A percentile compares a stretch with the other conserved stretches of the same genome.
Evolutionary conservation across 148 eudicot species (phyloP).

Genomic region (Camellia granthamiana): DNA sequence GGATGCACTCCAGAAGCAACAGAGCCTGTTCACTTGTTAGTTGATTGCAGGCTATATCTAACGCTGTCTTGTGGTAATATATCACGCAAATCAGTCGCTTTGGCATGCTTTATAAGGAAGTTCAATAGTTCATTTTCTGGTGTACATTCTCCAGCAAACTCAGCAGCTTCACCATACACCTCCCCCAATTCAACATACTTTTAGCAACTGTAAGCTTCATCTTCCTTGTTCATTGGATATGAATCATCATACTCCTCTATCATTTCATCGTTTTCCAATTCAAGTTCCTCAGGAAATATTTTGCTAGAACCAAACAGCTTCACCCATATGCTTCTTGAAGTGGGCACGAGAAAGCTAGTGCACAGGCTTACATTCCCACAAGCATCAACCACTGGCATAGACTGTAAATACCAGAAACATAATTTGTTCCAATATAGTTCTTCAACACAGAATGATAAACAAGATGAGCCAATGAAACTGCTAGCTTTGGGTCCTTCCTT

Average conservation of each 20-base stretch:
- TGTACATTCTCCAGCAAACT: conserved; percentile 11
- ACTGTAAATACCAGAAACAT: conserved; percentile 5
- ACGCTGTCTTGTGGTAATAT: conserved; percentile 14
- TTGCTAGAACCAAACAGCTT: conserved; percentile 31
- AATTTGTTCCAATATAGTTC: conserved; percentile 12
- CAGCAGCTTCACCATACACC: conserved; percentile 23
- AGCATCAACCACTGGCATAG: conserved; percentile 34
- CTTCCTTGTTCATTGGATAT: background rate
- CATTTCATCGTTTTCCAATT: background rate
- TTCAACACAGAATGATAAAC: conserved; percentile 29
- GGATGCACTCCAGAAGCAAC: conserved; percentile 18
- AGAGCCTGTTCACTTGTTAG: conserved; percentile 22
- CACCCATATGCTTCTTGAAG: conserved; percentile 35
- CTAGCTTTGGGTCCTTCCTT: conserved; percentile 11
- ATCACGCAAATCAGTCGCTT: conserved; percentile 20
- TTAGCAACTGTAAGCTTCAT: background rate
- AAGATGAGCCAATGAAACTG: conserved; percentile 30
- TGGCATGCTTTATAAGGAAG: conserved; percentile 11
- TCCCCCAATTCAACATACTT: conserved; percentile 31
- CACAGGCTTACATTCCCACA: conserved; percentile 12
- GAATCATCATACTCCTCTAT: too few relatives aligned
- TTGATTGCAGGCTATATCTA: conserved; percentile 14
- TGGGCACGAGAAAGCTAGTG: conserved; percentile 21
- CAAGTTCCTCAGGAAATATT: background rate
- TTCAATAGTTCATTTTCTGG: conserved; percentile 9